Percentiles rank a stretch among this genome's conserved stretches.
phyloP scores from a whole-genome alignment of 495 filamentous ascomycete genomes.

The Tirmania nivea region DNA sequence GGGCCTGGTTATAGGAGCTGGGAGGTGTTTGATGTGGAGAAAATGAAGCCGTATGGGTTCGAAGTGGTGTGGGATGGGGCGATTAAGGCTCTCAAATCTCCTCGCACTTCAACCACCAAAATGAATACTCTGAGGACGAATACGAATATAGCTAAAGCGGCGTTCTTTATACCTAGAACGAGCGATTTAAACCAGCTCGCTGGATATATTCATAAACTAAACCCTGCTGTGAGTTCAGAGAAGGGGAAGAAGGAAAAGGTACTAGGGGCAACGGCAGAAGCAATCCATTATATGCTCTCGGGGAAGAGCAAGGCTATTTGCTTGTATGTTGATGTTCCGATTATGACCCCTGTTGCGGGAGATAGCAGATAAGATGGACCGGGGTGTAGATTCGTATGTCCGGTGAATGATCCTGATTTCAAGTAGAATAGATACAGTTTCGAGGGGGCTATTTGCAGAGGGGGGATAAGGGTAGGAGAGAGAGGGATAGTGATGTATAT shows the following conservation, averaged over 20 bases:
- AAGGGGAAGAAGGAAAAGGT: not conserved
- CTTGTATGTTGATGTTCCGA: not conserved
- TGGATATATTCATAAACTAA: conserved; percentile 6
- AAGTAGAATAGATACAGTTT: not conserved
- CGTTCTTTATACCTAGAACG: conserved; percentile 70
- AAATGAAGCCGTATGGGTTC: conserved; percentile 72
- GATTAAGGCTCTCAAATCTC: conserved; percentile 30
- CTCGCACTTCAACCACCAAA: not conserved
- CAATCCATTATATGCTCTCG: not conserved
- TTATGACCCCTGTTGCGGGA: not conserved
- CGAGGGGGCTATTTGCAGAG: no score
- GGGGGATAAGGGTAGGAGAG: no score
- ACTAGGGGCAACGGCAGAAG: not conserved
- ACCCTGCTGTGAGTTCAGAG: no score
- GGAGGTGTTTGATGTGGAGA: conserved; percentile 59
- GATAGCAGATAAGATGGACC: not conserved
- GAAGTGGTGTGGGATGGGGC: conserved; percentile 22
- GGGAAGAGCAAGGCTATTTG: not conserved
- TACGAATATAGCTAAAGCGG: conserved; percentile 31
- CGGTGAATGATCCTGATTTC: not conserved
- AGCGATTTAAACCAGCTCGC: conserved; percentile 73
- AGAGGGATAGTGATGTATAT: no score
- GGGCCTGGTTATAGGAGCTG: conserved; percentile 62
- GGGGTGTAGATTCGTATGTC: not conserved
- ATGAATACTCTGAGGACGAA: conserved; percentile 3